Conservation (phyloP, 495 filamentous ascomycete species). For the Neurospora sp. region DNA sequence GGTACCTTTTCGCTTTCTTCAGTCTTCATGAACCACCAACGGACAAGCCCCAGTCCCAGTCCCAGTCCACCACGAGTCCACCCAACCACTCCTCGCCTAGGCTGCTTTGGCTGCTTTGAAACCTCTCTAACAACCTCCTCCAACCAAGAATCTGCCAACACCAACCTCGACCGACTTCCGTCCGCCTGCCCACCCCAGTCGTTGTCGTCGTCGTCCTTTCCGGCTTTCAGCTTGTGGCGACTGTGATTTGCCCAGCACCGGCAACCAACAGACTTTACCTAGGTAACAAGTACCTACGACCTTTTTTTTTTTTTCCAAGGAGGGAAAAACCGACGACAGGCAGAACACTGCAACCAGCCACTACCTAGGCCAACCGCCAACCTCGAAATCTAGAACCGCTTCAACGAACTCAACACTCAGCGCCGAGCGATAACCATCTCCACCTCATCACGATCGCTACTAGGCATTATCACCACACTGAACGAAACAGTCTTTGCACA, state of each 20-base stretch:
- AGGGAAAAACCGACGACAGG: background rate
- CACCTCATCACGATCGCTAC: background rate
- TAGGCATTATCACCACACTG: background rate
- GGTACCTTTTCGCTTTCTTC: background rate
- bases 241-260: background rate
- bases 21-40: background rate
- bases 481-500: background rate
- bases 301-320: background rate
- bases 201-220: background rate
- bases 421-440: background rate
- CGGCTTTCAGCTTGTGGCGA: background rate
- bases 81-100: background rate
- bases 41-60: background rate
- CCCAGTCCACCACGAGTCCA: background rate
- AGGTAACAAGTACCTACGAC: background rate
- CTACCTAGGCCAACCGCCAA: background rate
- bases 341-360: background rate
- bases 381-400: background rate
- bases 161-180: background rate
- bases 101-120: background rate
- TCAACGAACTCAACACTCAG: background rate
- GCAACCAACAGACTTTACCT: background rate
- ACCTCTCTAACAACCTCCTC: background rate
- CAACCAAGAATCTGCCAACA: background rate
- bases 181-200: background rate